phyloP scores from a whole-genome alignment of 192 early-diverging fungal genomes.

The Gigaspora rosea region DNA sequence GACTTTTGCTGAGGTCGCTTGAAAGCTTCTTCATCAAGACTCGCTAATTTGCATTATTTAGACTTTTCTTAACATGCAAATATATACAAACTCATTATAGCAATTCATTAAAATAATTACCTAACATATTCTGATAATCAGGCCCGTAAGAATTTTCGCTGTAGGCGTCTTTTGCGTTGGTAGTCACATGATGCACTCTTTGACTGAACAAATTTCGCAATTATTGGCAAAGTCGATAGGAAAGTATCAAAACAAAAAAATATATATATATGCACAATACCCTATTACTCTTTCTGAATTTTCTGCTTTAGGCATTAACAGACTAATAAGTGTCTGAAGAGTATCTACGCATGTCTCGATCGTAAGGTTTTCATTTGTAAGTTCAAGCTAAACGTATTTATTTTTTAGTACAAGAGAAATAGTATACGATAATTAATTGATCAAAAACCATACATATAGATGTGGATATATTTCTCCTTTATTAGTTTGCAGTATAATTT shows the following conservation, averaged over 20 bases:
- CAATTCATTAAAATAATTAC: background rate
- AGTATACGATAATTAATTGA: background rate
- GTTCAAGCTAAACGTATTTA: constrained; percentile 45
- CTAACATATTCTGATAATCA: background rate
- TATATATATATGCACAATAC: constrained; percentile 13
- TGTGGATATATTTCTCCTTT: constrained; percentile 37
- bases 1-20: background rate
- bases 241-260: background rate
- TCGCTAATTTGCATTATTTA: constrained; percentile 37
- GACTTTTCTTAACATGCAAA: background rate
- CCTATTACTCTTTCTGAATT: constrained; percentile 32
- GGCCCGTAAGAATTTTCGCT: constrained; percentile 39
- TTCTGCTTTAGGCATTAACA: constrained; percentile 41
- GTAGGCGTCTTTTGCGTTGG: constrained; percentile 39
- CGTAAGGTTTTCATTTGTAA: constrained; percentile 60
- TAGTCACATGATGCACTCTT: background rate
- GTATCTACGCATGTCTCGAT: constrained; percentile 73
- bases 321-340: constrained; percentile 54
- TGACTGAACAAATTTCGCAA: background rate
- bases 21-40: constrained; percentile 59
- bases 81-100: too few relatives aligned
- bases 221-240: background rate
- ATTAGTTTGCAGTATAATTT: constrained; percentile 40
- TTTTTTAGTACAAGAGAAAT: background rate
- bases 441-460: constrained; percentile 29